Evolutionary conservation across 495 filamentous ascomycete species (phyloP).

Genomic region (Umbilicaria muhlenbergii): DNA sequence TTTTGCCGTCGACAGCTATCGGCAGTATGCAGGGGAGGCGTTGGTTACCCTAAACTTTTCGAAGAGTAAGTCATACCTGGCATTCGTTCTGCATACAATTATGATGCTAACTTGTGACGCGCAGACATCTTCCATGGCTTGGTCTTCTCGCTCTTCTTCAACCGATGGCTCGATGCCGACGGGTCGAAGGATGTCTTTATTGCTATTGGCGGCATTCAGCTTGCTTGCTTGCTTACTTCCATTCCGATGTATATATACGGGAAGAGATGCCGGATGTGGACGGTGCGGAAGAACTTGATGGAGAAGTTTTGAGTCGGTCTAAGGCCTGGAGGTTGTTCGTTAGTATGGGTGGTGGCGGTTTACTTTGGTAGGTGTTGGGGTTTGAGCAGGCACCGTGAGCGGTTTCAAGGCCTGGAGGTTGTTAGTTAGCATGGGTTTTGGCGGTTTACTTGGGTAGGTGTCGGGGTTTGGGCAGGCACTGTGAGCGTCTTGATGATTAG

Average conservation of each 20-base stretch:
- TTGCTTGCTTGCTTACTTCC: constrained; percentile 54
- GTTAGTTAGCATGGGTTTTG: too few species aligned
- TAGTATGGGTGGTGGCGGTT: too few species aligned
- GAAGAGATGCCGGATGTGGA: constrained; percentile 95
- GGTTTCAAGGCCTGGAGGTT: too few species aligned
- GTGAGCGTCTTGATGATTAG: too few species aligned
- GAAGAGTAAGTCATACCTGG: constrained; percentile 44
- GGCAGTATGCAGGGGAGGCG: constrained; percentile 88
- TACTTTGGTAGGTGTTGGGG: too few species aligned
- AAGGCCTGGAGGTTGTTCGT: too few species aligned
- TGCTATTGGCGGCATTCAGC: constrained; percentile 73
- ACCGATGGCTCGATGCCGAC: constrained; percentile 60
- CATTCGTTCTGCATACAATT: background rate
- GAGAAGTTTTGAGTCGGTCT: constrained; percentile 49
- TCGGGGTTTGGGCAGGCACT: too few species aligned
- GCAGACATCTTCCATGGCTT: constrained; percentile 74
- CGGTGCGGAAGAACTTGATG: constrained; percentile 75
- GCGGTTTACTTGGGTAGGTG: too few species aligned
- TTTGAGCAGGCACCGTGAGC: too few species aligned
- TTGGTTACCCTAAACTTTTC: constrained; percentile 88
- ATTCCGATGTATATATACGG: constrained; percentile 96
- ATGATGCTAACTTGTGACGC: constrained; percentile 1
- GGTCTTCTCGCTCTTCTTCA: constrained; percentile 84
- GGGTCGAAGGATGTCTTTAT: constrained; percentile 68
- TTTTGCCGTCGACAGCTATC: constrained; percentile 85